These are phyloP conservation scores for Eutypa lata DNA, from an alignment of 2,329 filamentous ascomycete species.

Conservation along the genomic window DNA sequence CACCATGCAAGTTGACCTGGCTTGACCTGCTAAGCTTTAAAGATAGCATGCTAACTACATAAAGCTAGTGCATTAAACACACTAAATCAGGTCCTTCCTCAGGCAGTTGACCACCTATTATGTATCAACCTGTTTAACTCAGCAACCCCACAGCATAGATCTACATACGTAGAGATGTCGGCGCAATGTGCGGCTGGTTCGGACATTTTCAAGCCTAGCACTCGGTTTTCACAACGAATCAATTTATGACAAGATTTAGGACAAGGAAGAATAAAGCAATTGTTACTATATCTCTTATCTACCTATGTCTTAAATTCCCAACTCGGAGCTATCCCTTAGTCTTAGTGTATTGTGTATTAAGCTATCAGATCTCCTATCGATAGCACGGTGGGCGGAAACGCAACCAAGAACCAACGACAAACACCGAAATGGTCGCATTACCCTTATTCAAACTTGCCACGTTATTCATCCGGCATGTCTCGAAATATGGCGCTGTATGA, in stretches of 20 bases:
- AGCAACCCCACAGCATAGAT: no score
- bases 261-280: no score
- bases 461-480: conserved; percentile 62
- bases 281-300: no score
- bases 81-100: no score
- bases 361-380: not conserved
- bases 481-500: conserved; percentile 67
- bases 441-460: conserved; percentile 66
- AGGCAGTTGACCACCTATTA: no score
- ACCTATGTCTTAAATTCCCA: no score
- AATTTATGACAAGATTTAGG: no score
- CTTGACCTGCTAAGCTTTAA: not conserved
- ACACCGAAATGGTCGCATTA: conserved; percentile 55
- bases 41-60: not conserved
- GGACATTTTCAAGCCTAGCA: not conserved
- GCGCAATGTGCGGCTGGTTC: not conserved
- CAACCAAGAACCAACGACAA: not conserved
- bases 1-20: not conserved
- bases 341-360: no score
- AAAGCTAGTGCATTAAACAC: not conserved
- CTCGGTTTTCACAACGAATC: not conserved
- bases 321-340: no score
- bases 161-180: not conserved
- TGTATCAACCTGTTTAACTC: no score
- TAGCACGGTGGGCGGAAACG: not conserved